These are phyloP conservation scores for Colletotrichum orbiculare DNA, from an alignment of 2,329 filamentous ascomycete species.

Conservation along the genomic window DNA sequence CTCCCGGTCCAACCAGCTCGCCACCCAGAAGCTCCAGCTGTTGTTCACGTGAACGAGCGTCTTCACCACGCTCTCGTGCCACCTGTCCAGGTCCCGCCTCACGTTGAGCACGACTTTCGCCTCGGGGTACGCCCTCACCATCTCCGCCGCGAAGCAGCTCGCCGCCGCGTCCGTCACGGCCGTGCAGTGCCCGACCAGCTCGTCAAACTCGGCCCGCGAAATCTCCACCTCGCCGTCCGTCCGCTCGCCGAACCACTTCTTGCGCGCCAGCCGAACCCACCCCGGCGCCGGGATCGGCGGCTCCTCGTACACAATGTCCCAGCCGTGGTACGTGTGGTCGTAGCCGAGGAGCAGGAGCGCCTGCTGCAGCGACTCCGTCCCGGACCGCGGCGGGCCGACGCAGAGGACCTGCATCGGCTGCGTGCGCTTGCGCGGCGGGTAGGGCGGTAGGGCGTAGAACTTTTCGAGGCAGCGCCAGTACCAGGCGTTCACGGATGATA, in stretches of 20 bases:
- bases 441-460: constrained; percentile 38
- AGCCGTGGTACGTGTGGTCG: constrained; percentile 48
- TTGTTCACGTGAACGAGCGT: constrained; percentile 41
- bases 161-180: constrained; percentile 56
- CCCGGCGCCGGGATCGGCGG: constrained; percentile 37
- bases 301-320: constrained; percentile 47
- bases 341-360: constrained; percentile 46
- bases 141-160: constrained; percentile 53
- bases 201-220: constrained; percentile 41
- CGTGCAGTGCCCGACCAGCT: constrained; percentile 41
- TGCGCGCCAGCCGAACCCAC: constrained; percentile 42
- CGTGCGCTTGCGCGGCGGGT: constrained; percentile 42
- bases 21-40: constrained; percentile 44
- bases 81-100: constrained; percentile 52
- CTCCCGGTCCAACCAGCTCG: constrained; percentile 42
- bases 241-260: constrained; percentile 41
- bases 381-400: constrained; percentile 47
- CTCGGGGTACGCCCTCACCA: constrained; percentile 30
- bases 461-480: constrained; percentile 32
- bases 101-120: constrained; percentile 59
- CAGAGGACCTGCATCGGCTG: constrained; percentile 49
- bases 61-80: constrained; percentile 47
- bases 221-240: constrained; percentile 11
- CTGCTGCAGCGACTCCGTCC: constrained; percentile 48
- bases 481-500: constrained; percentile 33